Evolutionary conservation across 2,329 filamentous ascomycete species (phyloP).

Genomic region (Colletotrichum sp.): DNA sequence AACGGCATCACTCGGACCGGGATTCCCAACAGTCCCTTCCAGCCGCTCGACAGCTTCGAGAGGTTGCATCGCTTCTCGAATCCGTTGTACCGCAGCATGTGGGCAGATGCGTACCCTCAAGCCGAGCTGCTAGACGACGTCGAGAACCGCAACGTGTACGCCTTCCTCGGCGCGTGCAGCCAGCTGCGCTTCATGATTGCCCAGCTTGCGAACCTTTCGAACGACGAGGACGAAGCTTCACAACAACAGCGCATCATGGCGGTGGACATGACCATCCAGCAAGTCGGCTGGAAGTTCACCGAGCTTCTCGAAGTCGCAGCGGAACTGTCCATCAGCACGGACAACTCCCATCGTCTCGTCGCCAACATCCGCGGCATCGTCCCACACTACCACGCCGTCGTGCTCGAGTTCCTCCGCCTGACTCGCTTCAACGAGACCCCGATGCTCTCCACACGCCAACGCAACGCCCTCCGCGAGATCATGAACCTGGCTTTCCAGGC

Average conservation of each 20-base stretch:
- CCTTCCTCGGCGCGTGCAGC: constrained; percentile 31
- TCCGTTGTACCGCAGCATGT: constrained; percentile 35
- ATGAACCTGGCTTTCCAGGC: constrained; percentile 37
- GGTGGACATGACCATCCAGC: constrained; percentile 26
- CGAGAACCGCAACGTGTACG: constrained; percentile 37
- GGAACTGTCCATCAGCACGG: constrained; percentile 27
- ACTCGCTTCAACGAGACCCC: constrained; percentile 12
- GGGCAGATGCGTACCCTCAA: constrained; percentile 38
- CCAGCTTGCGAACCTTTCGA: constrained; percentile 25
- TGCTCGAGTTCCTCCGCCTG: constrained; percentile 33
- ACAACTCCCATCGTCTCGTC: constrained; percentile 33
- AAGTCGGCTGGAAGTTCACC: constrained; percentile 25
- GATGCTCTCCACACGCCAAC: constrained; percentile 14
- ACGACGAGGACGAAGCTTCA: constrained; percentile 24
- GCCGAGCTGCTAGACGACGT: constrained; percentile 38
- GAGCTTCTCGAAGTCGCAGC: constrained; percentile 31
- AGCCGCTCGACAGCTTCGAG: constrained; percentile 27
- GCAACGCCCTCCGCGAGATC: constrained; percentile 23
- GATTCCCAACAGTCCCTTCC: not conserved
- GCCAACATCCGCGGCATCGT: constrained; percentile 39
- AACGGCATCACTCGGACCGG: not conserved
- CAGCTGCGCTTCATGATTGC: constrained; percentile 37
- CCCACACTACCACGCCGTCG: constrained; percentile 37
- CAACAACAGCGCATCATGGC: constrained; percentile 20
- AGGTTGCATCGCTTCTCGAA: constrained; percentile 36